Percentiles rank a stretch among this genome's conserved stretches.
Evolutionary conservation across 106 monocot species (phyloP).

Genomic region (Xerophyta viscosa): DNA sequence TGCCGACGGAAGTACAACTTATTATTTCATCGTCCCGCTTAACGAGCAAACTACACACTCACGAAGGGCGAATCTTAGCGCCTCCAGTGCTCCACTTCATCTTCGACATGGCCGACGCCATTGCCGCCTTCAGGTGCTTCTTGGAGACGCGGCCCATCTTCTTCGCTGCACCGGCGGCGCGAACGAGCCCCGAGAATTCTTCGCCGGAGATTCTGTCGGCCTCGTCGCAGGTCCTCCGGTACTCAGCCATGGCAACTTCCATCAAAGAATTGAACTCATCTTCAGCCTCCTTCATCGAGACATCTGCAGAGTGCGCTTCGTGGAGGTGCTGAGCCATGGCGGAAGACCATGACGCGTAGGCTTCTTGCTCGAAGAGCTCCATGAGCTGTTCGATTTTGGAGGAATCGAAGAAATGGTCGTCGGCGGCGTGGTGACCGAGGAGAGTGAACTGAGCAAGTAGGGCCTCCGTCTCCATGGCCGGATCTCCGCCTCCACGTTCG

Average conservation of each 20-base stretch:
- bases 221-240: background rate
- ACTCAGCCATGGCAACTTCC: conserved; percentile 23
- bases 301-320: conserved; percentile 6
- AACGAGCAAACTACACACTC: too few relatives aligned
- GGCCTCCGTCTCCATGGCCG: conserved; percentile 31
- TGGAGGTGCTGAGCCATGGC: conserved; percentile 13
- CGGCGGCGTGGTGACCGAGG: conserved; percentile 13
- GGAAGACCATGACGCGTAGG: conserved; percentile 16
- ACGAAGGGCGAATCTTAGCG: conserved; percentile 20
- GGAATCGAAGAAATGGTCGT: conserved; percentile 27
- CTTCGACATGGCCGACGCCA: conserved; percentile 18
- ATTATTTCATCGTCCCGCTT: too few relatives aligned
- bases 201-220: conserved; percentile 1
- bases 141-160: conserved; percentile 13
- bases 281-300: conserved; percentile 28
- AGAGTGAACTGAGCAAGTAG: conserved; percentile 38
- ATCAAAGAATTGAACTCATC: conserved; percentile 23
- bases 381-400: conserved; percentile 26
- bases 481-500: too few relatives aligned
- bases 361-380: conserved; percentile 32
- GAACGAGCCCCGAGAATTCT: conserved; percentile 14
- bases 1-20: too few relatives aligned
- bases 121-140: conserved; percentile 30
- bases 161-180: conserved; percentile 2
- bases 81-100: conserved; percentile 16